Conservation (phyloP, 2,329 filamentous ascomycete species). For the Dactylellina leptospora region DNA sequence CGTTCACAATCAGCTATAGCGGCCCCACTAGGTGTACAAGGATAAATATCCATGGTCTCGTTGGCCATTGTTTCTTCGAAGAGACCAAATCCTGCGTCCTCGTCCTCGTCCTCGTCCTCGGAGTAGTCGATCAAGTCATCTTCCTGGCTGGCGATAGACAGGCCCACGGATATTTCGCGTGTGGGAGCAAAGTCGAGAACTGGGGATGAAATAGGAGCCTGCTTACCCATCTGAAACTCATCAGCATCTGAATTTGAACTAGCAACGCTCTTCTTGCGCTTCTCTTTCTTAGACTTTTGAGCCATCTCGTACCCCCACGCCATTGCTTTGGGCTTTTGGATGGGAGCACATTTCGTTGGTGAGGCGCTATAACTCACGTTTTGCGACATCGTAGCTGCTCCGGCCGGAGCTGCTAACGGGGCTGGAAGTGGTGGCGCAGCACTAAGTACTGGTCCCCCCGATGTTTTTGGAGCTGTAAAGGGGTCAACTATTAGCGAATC, state of each 20-base stretch:
- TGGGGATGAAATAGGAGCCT: slow-evolving; percentile 2
- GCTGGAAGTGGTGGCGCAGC: no score
- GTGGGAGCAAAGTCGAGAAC: background rate
- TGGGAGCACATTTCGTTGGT: no score
- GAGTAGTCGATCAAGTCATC: background rate
- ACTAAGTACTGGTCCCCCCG: no score
- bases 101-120: slow-evolving; percentile 11
- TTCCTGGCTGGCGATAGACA: background rate
- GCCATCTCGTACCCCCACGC: no score
- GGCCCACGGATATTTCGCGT: background rate
- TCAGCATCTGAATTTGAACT: background rate
- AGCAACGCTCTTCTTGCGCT: background rate
- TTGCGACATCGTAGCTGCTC: no score
- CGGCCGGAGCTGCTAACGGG: no score
- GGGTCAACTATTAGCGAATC: no score
- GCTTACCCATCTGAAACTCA: slow-evolving; percentile 20
- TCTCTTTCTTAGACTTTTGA: background rate
- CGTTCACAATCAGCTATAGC: background rate
- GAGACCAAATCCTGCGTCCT: background rate
- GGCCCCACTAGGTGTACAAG: background rate
- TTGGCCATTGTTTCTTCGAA: background rate
- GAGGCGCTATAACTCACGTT: no score
- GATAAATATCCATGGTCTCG: no score
- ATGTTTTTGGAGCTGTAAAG: background rate
- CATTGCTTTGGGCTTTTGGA: no score